A percentile compares a stretch with the other conserved stretches of the same genome.
These are phyloP conservation scores for Podaxis sp. DNA, from an alignment of 768 basidiomycete genomes.

Conservation along the genomic window DNA sequence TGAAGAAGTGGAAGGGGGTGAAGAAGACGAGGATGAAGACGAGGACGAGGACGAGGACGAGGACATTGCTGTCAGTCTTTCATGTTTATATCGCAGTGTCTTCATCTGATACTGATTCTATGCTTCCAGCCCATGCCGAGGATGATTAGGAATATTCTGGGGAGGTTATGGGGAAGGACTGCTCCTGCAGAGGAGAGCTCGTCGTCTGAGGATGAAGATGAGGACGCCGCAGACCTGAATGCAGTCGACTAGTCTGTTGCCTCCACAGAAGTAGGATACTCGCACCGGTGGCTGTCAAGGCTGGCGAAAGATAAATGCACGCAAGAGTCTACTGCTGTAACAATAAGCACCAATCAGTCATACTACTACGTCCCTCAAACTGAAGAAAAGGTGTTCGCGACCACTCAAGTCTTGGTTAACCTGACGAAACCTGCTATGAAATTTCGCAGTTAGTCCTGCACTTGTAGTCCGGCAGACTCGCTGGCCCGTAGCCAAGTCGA, in stretches of 20 bases:
- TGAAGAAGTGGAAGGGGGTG: conserved; percentile 18
- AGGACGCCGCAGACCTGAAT: conserved; percentile 3
- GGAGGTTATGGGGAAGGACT: conserved; percentile 50
- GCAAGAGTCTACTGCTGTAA: too few species aligned
- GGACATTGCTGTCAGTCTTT: conserved; percentile 41
- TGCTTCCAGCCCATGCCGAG: conserved; percentile 52
- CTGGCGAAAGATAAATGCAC: too few species aligned
- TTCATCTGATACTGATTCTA: background rate
- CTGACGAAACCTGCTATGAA: too few species aligned
- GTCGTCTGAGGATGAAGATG: conserved; percentile 38
- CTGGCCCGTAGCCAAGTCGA: too few species aligned
- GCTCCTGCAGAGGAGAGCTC: conserved; percentile 27
- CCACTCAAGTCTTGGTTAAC: too few species aligned
- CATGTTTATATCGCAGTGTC: background rate
- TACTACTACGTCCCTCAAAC: too few species aligned
- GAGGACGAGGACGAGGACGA: conserved; percentile 39
- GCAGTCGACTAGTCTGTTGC: conserved; percentile 5
- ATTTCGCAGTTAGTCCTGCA: too few species aligned
- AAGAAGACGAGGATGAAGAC: conserved; percentile 28
- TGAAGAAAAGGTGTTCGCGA: too few species aligned
- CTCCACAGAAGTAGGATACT: background rate
- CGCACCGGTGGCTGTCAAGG: background rate
- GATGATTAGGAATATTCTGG: conserved; percentile 52
- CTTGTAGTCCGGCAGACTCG: too few species aligned
- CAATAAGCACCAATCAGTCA: too few species aligned